These are phyloP conservation scores for Camellia lanceoleosa DNA, from an alignment of 148 eudicot species.

Conservation along the genomic window DNA sequence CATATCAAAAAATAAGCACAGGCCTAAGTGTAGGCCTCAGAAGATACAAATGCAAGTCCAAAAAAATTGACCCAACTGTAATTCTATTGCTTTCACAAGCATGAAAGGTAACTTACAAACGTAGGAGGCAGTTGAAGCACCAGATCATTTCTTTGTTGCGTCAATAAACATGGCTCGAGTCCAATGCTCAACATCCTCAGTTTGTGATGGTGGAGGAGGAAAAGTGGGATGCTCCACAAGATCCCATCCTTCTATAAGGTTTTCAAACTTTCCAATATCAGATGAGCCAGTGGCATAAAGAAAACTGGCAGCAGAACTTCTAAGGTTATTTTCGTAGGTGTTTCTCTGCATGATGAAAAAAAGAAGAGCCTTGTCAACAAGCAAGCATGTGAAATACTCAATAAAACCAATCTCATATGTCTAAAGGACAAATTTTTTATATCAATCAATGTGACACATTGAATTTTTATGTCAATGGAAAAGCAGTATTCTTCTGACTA, in stretches of 20 bases:
- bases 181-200: conserved; percentile 96
- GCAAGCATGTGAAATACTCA: neutral
- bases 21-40: too few relatives aligned
- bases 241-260: conserved; percentile 85
- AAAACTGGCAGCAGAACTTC: conserved; percentile 59
- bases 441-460: too few relatives aligned
- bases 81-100: neutral
- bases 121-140: neutral
- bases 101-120: conserved; percentile 12
- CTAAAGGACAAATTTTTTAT: too few relatives aligned
- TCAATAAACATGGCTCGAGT: conserved; percentile 98
- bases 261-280: conserved; percentile 59
- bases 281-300: conserved; percentile 49
- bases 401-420: neutral
- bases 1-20: too few relatives aligned
- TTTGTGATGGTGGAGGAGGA: conserved; percentile 95
- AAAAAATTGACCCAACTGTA: neutral
- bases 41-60: neutral
- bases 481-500: neutral
- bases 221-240: conserved; percentile 75
- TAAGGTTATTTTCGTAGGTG: conserved; percentile 39
- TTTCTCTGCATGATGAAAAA: conserved; percentile 53
- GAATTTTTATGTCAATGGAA: too few relatives aligned
- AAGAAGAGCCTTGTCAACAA: neutral
- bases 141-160: conserved; percentile 66